Evolutionary conservation across 805 yeast species (phyloP), one percentile per base, ranked within the genome.

Genomic region (Metschnikowia dekortorum): DNA sequence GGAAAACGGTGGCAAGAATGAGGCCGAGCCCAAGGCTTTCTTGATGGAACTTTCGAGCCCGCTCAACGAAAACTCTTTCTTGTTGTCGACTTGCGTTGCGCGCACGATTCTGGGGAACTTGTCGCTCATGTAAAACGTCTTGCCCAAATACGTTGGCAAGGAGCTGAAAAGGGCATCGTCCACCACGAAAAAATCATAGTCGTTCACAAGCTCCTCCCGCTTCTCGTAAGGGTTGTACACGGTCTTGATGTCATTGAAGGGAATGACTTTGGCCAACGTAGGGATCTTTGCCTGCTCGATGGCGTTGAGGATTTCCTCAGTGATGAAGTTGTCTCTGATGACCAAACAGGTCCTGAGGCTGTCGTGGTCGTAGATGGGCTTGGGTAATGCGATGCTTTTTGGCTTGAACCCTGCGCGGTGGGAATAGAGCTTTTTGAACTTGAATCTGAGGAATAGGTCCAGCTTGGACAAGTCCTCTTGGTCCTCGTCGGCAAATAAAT

Each of bases 171-270:
- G 74, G 35, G 85, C 83, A 54, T 90, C 96, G 69, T 94, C 99
- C 47, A 89, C 84, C 39, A 94, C 64, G 67, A 94, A 88, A 53
- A 89, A 57, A 60, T 90, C 96, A 64, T 80, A 87, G 51, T 81
- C 83, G 13, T 75, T 66, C 39, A 78, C 68, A 53, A 94, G 80
- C 54, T 83, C 84, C 66, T 97, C 83, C 67, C 90, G 84, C 52
- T 90, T 84, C 68, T 94, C 97, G 61, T 73, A 94, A n/a, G 88
- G 81, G 71, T 89, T 89, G 76, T 83, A 92, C 53, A 85, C 86
- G 33, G 90, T 87, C 67, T 89, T 89, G 55, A 94, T 75, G 58
- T 89, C 86, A 42, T 81, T 75, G 49, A 85, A 84, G 6, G 94
- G 79, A 33, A 90, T 75, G 48, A 91, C 83, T 60, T 79, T 77